Percentiles rank a stretch among this genome's conserved stretches.
Evolutionary conservation across 805 yeast genomes (phyloP).

Genomic region (Lachancea sp.): DNA sequence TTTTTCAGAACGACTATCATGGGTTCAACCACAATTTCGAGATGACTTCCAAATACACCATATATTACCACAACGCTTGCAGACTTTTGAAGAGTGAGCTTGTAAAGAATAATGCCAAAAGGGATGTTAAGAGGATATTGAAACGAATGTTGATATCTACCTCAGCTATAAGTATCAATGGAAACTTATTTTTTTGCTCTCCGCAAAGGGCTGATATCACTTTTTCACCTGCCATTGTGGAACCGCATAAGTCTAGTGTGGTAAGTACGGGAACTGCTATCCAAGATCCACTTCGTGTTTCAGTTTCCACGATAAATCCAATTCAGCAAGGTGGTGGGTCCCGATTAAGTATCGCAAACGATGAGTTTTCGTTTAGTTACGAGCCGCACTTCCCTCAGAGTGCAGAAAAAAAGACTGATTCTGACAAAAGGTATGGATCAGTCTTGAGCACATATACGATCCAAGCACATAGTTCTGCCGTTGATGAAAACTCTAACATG

Average conservation of each 20-base stretch:
- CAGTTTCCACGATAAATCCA: slow-evolving; percentile 6
- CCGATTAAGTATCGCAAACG: slow-evolving; percentile 18
- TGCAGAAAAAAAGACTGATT: slow-evolving; percentile 1
- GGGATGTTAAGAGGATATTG: slow-evolving; percentile 43
- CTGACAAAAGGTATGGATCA: slow-evolving; percentile 3
- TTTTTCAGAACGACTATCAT: slow-evolving; percentile 44
- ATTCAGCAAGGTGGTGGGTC: slow-evolving; percentile 4
- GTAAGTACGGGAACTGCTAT: slow-evolving; percentile 7
- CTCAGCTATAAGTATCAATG: slow-evolving; percentile 60
- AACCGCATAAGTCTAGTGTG: slow-evolving; percentile 6
- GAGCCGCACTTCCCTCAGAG: neutral
- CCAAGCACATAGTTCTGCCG: slow-evolving; percentile 7
- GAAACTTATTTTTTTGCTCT: slow-evolving; percentile 48
- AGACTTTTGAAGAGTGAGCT: slow-evolving; percentile 50
- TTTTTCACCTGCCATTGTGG: neutral
- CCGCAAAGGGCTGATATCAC: slow-evolving; percentile 7
- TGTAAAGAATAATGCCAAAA: slow-evolving; percentile 40
- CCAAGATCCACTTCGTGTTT: slow-evolving; percentile 8
- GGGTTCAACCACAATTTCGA: slow-evolving; percentile 50
- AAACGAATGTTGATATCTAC: slow-evolving; percentile 48
- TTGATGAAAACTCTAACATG: slow-evolving; percentile 12
- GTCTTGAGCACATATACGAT: slow-evolving; percentile 6
- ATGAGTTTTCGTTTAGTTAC: slow-evolving; percentile 11
- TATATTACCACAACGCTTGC: slow-evolving; percentile 48
- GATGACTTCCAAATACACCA: slow-evolving; percentile 46